Percentiles rank a stretch among this genome's conserved stretches.
phyloP scores from a whole-genome alignment of 306 rosid species.

The Fragaria ananassa region DNA sequence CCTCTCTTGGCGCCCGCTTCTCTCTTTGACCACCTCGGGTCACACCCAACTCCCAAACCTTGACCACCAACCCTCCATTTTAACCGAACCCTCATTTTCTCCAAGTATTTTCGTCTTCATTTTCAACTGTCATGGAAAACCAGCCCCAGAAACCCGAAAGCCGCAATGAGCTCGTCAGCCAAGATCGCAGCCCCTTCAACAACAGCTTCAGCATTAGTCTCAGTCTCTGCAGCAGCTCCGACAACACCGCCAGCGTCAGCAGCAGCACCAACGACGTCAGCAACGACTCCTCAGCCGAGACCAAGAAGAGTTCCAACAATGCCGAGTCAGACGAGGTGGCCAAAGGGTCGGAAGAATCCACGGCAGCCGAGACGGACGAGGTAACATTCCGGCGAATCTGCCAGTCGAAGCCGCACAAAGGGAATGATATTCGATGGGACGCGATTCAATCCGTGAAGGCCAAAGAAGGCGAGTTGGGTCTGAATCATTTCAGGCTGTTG shows the following conservation, averaged over 20 bases:
- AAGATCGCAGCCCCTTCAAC: constrained; percentile 17
- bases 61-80: constrained; percentile 30
- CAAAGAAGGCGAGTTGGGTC: constrained; percentile 41
- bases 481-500: constrained; percentile 54
- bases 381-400: constrained; percentile 27
- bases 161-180: constrained; percentile 7
- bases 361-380: background rate
- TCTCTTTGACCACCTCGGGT: constrained; percentile 63
- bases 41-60: constrained; percentile 26
- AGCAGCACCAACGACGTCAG: constrained; percentile 30
- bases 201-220: constrained; percentile 34
- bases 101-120: constrained; percentile 8
- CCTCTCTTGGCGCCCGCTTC: constrained; percentile 37
- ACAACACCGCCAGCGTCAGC: constrained; percentile 29
- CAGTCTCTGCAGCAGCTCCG: constrained; percentile 34
- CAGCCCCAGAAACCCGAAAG: constrained; percentile 14
- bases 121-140: constrained; percentile 31
- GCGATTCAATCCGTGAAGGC: constrained; percentile 38
- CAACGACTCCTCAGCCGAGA: constrained; percentile 18
- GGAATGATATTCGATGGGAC: constrained; percentile 53
- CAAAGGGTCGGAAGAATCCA: background rate
- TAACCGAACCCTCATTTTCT: background rate
- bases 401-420: constrained; percentile 57
- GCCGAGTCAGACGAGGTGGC: constrained; percentile 10
- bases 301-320: constrained; percentile 19